Evolutionary conservation across 805 yeast genomes (phyloP).

Genomic region (Schwanniomyces yamadae): DNA sequence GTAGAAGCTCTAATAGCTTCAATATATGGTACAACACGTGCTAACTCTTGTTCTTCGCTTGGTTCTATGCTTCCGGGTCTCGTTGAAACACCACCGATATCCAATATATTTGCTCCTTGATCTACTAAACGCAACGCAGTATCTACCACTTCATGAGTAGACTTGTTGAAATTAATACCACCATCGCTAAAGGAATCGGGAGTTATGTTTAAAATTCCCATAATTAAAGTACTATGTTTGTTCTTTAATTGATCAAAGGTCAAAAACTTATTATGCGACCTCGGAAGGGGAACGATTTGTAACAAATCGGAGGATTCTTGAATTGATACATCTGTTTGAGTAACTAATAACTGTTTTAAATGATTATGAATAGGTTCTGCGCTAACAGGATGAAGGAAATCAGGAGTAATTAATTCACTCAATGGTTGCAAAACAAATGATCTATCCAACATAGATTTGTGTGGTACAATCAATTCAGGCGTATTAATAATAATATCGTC

Average conservation of each 20-base stretch:
- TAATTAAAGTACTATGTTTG: slow-evolving; percentile 57
- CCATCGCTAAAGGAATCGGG: slow-evolving; percentile 98
- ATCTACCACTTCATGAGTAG: slow-evolving; percentile 40
- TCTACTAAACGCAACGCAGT: slow-evolving; percentile 50
- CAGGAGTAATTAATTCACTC: slow-evolving; percentile 73
- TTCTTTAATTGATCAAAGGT: slow-evolving; percentile 47
- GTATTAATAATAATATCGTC: slow-evolving; percentile 58
- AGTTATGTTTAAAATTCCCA: slow-evolving; percentile 88
- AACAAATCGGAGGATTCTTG: slow-evolving; percentile 53
- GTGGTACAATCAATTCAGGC: slow-evolving; percentile 72
- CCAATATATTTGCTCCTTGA: slow-evolving; percentile 74
- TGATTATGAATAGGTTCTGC: slow-evolving; percentile 78
- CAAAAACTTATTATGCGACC: slow-evolving; percentile 11
- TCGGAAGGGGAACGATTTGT: slow-evolving; percentile 49
- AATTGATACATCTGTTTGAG: slow-evolving; percentile 34
- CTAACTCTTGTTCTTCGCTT: slow-evolving; percentile 61
- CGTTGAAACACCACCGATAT: slow-evolving; percentile 94
- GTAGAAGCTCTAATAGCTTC: slow-evolving; percentile 51
- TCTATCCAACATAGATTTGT: slow-evolving; percentile 82
- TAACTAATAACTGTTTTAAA: slow-evolving; percentile 47
- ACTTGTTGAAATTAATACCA: slow-evolving; percentile 40
- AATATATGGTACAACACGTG: slow-evolving; percentile 69
- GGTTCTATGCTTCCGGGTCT: slow-evolving; percentile 77
- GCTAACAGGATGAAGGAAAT: slow-evolving; percentile 74
- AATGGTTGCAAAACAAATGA: slow-evolving; percentile 88